Evolutionary conservation across 2,329 filamentous ascomycete species (phyloP), one percentile per base, ranked within the genome.

Genomic region (Aspergillus bombycis): DNA sequence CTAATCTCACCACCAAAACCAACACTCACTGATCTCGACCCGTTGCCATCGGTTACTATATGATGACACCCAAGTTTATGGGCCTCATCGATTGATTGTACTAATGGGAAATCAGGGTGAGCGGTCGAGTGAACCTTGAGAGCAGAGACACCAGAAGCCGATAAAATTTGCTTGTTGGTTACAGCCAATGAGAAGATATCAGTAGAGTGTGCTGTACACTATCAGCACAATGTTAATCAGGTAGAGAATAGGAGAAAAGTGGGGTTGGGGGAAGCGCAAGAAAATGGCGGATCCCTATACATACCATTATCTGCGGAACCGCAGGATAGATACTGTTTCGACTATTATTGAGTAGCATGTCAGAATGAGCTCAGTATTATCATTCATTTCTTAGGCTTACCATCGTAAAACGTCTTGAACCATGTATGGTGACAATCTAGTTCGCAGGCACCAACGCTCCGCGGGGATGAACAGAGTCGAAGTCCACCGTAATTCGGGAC

Each of bases 271-370:
- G 41, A 52, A 21, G 26, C 21, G 46, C 14, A 58, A 16, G 41
- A 50, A 8, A 16, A 23, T n/a, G 30, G 52, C 48, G 52, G 6
- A 28, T 36, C 28, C 23, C 9, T 62, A 60, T 60, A 75, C 83
- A 77, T 77, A 92, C 92, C 93, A 83, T 93, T 87, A 77, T 96
- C 91, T 77, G 97, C 88, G 50, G 93, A 94, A 79, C 97, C 92
- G 70, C 91, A 91, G 73, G 94, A 96, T 67, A 99, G 87, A 78
- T 97, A 99, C 89, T 98, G 95, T 83, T 98, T 98, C 61, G 95
- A 99, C 95, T 97, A 62, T 64, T 34, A 64, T 60, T 41, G 14
- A 30, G 55, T 69, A 41, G 23, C 11, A 50, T 52, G 60, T 63
- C 60, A 62, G 57, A 54, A 60, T 58, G 50, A 7, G 34, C 19